Evolutionary conservation across 1,284 basidiomycete species (phyloP).

Genomic region (Apiotrichum montevideense): DNA sequence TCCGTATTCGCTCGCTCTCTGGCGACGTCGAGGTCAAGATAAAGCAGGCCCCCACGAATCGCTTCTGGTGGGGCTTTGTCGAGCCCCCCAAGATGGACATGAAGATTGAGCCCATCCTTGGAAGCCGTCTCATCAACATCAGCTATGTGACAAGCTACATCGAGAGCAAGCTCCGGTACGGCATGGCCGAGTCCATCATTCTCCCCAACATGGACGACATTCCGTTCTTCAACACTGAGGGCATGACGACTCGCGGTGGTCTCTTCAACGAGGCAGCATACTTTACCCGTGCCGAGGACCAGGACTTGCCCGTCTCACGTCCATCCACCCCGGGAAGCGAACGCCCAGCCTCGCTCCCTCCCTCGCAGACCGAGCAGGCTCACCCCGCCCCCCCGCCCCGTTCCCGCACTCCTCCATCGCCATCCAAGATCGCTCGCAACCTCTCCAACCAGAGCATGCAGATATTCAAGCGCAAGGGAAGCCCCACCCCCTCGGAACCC

Average conservation of each 20-base stretch:
- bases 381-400: no score
- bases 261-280: slow-evolving; percentile 73
- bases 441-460: no score
- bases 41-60: slow-evolving; percentile 90
- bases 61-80: slow-evolving; percentile 98
- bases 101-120: slow-evolving; percentile 86
- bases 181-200: slow-evolving; percentile 89
- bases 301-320: neutral
- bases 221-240: slow-evolving; percentile 79
- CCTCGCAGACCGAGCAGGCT: no score
- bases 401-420: no score
- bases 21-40: slow-evolving; percentile 85
- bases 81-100: slow-evolving; percentile 81
- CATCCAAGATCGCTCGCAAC: no score
- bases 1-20: slow-evolving; percentile 74
- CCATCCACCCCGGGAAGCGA: no score
- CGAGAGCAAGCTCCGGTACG: slow-evolving; percentile 79
- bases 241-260: slow-evolving; percentile 68
- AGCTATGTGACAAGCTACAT: slow-evolving; percentile 82
- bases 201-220: slow-evolving; percentile 98
- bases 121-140: slow-evolving; percentile 54
- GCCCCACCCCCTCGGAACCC: neutral
- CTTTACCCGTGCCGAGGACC: neutral
- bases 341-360: no score
- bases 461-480: no score